These are phyloP conservation scores for Fusarium aywerte DNA, from an alignment of 2,329 filamentous ascomycete genomes.

Conservation along the genomic window DNA sequence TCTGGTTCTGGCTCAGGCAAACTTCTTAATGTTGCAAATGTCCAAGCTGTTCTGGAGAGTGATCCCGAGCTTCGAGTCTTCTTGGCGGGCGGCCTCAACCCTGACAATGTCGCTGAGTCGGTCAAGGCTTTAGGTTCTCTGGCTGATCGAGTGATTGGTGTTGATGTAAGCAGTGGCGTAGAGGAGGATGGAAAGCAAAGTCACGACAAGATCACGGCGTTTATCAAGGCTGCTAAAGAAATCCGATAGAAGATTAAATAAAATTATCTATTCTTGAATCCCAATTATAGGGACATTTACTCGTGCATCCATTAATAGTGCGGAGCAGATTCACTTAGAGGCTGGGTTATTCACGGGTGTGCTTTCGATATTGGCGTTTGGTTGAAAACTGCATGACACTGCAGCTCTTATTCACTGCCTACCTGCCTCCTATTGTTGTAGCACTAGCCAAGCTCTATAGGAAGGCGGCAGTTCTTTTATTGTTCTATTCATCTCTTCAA, in stretches of 20 bases:
- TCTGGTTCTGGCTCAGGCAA: constrained; percentile 87
- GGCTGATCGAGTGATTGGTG: constrained; percentile 74
- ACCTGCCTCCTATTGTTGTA: constrained; percentile 5
- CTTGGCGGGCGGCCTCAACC: constrained; percentile 85
- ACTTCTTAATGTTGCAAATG: constrained; percentile 75
- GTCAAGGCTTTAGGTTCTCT: constrained; percentile 71
- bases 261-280: background rate
- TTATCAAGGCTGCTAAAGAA: constrained; percentile 79
- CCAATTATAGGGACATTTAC: background rate
- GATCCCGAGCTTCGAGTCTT: constrained; percentile 80
- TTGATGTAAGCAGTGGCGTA: constrained; percentile 95
- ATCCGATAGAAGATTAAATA: constrained; percentile 52
- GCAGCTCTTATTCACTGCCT: background rate
- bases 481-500: background rate
- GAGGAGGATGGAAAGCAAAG: constrained; percentile 86
- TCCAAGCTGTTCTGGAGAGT: constrained; percentile 71
- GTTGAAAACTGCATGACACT: background rate
- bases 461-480: background rate
- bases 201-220: constrained; percentile 80
- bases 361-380: background rate
- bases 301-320: background rate
- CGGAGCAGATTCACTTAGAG: background rate
- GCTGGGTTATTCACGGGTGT: background rate
- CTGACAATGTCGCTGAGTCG: constrained; percentile 78
- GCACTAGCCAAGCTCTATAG: constrained; percentile 5